A percentile compares a stretch with the other conserved stretches of the same genome.
These are phyloP conservation scores for Penicillium daleae DNA, from an alignment of 495 filamentous ascomycete genomes.

Conservation along the genomic window DNA sequence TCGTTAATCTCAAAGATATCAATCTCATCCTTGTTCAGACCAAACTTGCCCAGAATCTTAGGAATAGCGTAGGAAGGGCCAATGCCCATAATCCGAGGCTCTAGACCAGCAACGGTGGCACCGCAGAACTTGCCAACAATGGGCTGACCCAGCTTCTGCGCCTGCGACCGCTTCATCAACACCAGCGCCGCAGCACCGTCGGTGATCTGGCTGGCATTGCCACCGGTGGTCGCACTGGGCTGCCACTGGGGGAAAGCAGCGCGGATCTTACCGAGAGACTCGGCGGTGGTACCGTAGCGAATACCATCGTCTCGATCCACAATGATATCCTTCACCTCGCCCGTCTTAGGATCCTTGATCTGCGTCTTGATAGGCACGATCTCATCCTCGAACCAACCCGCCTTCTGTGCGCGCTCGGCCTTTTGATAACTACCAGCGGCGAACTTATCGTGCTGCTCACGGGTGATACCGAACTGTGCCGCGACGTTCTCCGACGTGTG, in stretches of 20 bases:
- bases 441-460: conserved; percentile 78
- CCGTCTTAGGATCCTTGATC: conserved; percentile 80
- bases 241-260: conserved; percentile 88
- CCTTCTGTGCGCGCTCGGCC: conserved; percentile 89
- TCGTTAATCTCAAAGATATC: conserved; percentile 96
- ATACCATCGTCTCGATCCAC: conserved; percentile 88
- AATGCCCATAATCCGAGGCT: conserved; percentile 96
- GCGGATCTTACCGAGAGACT: conserved; percentile 79
- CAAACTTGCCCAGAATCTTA: conserved; percentile 82
- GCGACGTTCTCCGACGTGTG: conserved; percentile 96
- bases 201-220: conserved; percentile 92
- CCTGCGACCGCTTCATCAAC: conserved; percentile 89
- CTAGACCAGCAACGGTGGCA: conserved; percentile 82
- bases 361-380: conserved; percentile 83
- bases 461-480: conserved; percentile 77
- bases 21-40: conserved; percentile 75
- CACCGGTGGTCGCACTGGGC: conserved; percentile 82
- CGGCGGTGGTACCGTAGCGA: conserved; percentile 84
- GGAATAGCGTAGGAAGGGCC: conserved; percentile 91
- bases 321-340: conserved; percentile 74
- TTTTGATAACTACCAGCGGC: conserved; percentile 83
- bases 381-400: conserved; percentile 89
- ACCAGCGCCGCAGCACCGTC: conserved; percentile 90
- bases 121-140: conserved; percentile 92
- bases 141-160: conserved; percentile 80